These are phyloP conservation scores for Suillus discolor DNA, from an alignment of 768 basidiomycete genomes.

Conservation along the genomic window DNA sequence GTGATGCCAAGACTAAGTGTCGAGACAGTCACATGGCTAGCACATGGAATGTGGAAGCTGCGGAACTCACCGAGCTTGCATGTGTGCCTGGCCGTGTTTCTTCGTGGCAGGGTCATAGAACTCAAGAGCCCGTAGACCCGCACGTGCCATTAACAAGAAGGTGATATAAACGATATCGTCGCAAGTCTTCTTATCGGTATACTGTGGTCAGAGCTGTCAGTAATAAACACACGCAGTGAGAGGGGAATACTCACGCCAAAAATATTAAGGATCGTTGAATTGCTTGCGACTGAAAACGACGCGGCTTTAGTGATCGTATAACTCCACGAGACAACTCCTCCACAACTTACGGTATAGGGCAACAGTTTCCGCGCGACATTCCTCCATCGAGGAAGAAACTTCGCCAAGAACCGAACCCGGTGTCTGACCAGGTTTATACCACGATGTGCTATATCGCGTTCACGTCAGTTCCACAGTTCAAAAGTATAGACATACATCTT, in stretches of 20 bases:
- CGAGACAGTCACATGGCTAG: not conserved
- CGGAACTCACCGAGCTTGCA: constrained; percentile 76
- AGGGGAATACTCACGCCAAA: constrained; percentile 59
- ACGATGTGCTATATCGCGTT: constrained; percentile 55
- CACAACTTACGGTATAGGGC: constrained; percentile 70
- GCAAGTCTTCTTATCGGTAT: constrained; percentile 63
- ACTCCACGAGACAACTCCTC: not conserved
- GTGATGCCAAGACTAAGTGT: constrained; percentile 73
- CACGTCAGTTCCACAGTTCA: not conserved
- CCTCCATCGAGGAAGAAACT: constrained; percentile 89
- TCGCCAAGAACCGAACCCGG: constrained; percentile 82
- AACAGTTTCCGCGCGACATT: constrained; percentile 90
- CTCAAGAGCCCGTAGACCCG: constrained; percentile 77
- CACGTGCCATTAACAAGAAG: constrained; percentile 86
- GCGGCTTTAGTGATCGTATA: not conserved
- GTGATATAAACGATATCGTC: constrained; percentile 82
- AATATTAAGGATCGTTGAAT: constrained; percentile 74
- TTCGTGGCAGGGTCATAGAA: constrained; percentile 79
- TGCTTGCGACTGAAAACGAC: constrained; percentile 60
- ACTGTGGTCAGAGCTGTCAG: constrained; percentile 41
- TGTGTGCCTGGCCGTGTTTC: constrained; percentile 89
- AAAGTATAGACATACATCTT: constrained; percentile 52
- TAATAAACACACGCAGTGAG: not conserved
- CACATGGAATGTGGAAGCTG: constrained; percentile 5
- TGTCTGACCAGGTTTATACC: constrained; percentile 90